These are phyloP conservation scores for Sugiyamaella americana DNA, from an alignment of 805 yeast genomes.

Conservation along the genomic window DNA sequence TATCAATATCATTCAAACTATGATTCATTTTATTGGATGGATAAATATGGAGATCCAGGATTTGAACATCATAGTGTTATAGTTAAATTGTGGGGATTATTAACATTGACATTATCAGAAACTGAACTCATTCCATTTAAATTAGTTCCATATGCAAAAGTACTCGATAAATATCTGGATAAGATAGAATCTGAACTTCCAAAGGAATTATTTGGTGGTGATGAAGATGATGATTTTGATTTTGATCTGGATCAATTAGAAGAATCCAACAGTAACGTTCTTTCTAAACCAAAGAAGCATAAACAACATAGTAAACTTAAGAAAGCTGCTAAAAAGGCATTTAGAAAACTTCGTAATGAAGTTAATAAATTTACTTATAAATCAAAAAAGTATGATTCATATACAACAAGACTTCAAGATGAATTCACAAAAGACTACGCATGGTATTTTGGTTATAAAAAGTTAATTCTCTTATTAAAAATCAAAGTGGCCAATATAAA, in stretches of 20 bases:
- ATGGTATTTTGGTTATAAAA: conserved; percentile 49
- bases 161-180: conserved; percentile 36
- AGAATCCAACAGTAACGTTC: neutral
- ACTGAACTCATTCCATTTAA: conserved; percentile 41
- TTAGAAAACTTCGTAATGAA: conserved; percentile 17
- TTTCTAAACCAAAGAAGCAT: neutral
- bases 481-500: conserved; percentile 35
- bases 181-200: conserved; percentile 31
- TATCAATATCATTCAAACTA: conserved; percentile 75
- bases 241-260: conserved; percentile 1
- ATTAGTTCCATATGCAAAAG: conserved; percentile 37
- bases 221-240: conserved; percentile 1
- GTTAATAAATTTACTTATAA: conserved; percentile 23
- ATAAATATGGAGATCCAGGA: conserved; percentile 53
- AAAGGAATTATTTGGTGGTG: conserved; percentile 11
- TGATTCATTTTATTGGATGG: conserved; percentile 70
- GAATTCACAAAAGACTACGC: conserved; percentile 63
- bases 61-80: conserved; percentile 53
- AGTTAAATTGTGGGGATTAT: conserved; percentile 48
- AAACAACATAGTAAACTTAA: conserved; percentile 16
- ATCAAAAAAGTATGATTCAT: conserved; percentile 43
- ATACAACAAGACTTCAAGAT: conserved; percentile 42
- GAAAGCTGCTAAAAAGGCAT: conserved; percentile 18
- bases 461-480: conserved; percentile 21
- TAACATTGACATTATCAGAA: conserved; percentile 45